These are phyloP conservation scores for Suillus occidentalis DNA, from an alignment of 768 basidiomycete species.

Conservation along the genomic window DNA sequence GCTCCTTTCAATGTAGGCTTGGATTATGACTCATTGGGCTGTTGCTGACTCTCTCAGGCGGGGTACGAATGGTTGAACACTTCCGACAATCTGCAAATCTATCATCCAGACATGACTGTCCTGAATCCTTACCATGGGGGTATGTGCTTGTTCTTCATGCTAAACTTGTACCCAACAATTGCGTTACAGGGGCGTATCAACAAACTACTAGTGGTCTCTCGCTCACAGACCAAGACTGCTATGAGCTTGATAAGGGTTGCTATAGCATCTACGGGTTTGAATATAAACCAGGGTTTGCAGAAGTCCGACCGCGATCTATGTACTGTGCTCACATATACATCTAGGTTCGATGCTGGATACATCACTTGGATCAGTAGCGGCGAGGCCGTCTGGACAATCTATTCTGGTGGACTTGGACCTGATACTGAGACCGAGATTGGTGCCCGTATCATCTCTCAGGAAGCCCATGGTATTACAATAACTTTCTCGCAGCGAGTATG, in stretches of 20 bases:
- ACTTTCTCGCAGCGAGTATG: neutral
- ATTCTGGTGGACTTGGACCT: conserved; percentile 45
- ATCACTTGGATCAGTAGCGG: conserved; percentile 69
- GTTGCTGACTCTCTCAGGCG: conserved; percentile 30
- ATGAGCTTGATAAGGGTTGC: conserved; percentile 40
- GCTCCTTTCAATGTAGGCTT: conserved; percentile 34
- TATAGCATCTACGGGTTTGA: conserved; percentile 55
- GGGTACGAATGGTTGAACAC: conserved; percentile 43
- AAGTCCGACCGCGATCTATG: no score
- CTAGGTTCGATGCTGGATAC: conserved; percentile 52
- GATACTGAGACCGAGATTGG: conserved; percentile 55
- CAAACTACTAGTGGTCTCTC: conserved; percentile 39
- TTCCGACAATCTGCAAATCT: conserved; percentile 33
- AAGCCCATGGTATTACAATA: conserved; percentile 63
- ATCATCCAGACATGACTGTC: conserved; percentile 36
- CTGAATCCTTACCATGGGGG: conserved; percentile 48
- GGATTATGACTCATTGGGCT: conserved; percentile 1
- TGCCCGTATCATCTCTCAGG: conserved; percentile 60
- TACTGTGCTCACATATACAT: neutral
- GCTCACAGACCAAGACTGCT: conserved; percentile 44
- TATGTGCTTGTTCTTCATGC: conserved; percentile 27
- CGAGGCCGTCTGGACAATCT: conserved; percentile 57
- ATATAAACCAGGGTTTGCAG: conserved; percentile 41
- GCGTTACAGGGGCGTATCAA: conserved; percentile 34
- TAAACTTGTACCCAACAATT: conserved; percentile 13